Evolutionary conservation across 2,329 filamentous ascomycete genomes (phyloP).

Genomic region (Fusarium piperis): DNA sequence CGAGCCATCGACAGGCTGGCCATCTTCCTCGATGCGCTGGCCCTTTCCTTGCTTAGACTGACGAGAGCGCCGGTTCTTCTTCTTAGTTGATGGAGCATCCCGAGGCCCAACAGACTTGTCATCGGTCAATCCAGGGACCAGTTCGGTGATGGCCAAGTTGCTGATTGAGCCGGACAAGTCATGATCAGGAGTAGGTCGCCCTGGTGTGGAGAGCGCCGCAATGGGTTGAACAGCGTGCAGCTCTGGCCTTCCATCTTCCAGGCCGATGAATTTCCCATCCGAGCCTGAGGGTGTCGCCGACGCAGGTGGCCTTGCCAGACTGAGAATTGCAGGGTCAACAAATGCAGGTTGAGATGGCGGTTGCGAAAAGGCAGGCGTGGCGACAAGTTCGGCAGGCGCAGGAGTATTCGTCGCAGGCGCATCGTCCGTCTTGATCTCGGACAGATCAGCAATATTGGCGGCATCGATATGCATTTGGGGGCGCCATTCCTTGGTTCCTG

Average conservation of each 20-base stretch:
- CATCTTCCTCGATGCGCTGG: slow-evolving; percentile 43
- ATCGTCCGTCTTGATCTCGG: slow-evolving; percentile 49
- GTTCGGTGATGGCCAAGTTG: slow-evolving; percentile 36
- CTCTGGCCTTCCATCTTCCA: slow-evolving; percentile 24
- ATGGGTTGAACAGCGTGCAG: slow-evolving; percentile 18
- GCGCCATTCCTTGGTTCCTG: slow-evolving; percentile 54
- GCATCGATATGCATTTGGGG: slow-evolving; percentile 58
- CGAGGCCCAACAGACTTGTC: slow-evolving; percentile 30
- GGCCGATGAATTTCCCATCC: slow-evolving; percentile 12
- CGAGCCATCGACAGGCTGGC: slow-evolving; percentile 34
- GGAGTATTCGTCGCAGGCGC: slow-evolving; percentile 42
- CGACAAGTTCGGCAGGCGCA: slow-evolving; percentile 37
- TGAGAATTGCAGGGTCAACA: slow-evolving; percentile 85
- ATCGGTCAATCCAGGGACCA: slow-evolving; percentile 23
- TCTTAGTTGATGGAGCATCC: slow-evolving; percentile 41
- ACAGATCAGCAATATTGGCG: slow-evolving; percentile 56
- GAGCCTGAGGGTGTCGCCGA: slow-evolving; percentile 42
- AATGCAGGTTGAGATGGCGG: slow-evolving; percentile 59
- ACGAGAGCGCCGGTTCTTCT: slow-evolving; percentile 46
- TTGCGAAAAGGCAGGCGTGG: slow-evolving; percentile 41
- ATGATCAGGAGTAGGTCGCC: slow-evolving; percentile 34
- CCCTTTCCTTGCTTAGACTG: slow-evolving; percentile 46
- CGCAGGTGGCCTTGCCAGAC: slow-evolving; percentile 62
- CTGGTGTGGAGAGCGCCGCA: slow-evolving; percentile 24
- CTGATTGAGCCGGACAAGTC: slow-evolving; percentile 42